A percentile compares a stretch with the other conserved stretches of the same genome.
Conservation (phyloP, 352 stramenopile species). For the Pythium guiyangense region DNA sequence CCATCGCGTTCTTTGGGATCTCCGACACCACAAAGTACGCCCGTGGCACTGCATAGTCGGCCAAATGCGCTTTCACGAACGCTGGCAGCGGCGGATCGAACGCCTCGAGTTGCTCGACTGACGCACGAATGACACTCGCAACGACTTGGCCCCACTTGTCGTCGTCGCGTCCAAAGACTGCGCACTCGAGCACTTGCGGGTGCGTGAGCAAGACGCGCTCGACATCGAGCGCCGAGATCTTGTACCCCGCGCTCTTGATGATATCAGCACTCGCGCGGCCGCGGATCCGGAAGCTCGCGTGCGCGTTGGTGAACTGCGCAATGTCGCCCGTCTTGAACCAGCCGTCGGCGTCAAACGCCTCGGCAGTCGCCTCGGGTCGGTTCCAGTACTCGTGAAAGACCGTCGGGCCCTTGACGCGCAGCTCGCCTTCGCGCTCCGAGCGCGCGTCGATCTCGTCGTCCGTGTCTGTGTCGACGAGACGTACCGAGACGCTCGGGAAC, state of each 20-base stretch:
- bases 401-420: slow-evolving; percentile 81
- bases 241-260: slow-evolving; percentile 91
- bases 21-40: slow-evolving; percentile 71
- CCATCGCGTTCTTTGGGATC: slow-evolving; percentile 92
- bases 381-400: slow-evolving; percentile 89
- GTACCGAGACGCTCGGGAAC: slow-evolving; percentile 78
- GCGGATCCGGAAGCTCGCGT: slow-evolving; percentile 84
- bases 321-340: slow-evolving; percentile 93
- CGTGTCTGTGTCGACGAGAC: slow-evolving; percentile 76
- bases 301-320: slow-evolving; percentile 63
- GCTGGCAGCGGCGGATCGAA: slow-evolving; percentile 32
- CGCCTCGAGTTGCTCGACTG: slow-evolving; percentile 9
- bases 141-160: slow-evolving; percentile 86
- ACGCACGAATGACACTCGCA: slow-evolving; percentile 41
- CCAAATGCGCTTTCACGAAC: slow-evolving; percentile 66
- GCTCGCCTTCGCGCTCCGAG: slow-evolving; percentile 59
- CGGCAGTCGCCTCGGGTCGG: slow-evolving; percentile 72
- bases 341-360: slow-evolving; percentile 80
- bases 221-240: slow-evolving; percentile 90
- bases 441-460: slow-evolving; percentile 33
- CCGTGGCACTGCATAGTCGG: slow-evolving; percentile 78
- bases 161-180: slow-evolving; percentile 82
- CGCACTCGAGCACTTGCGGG: slow-evolving; percentile 70
- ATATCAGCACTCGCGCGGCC: slow-evolving; percentile 88
- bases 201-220: slow-evolving; percentile 86